A percentile compares a stretch with the other conserved stretches of the same genome.
These are phyloP conservation scores for Pseudocercospora eumusae DNA, from an alignment of 2,329 filamentous ascomycete genomes.

Conservation along the genomic window DNA sequence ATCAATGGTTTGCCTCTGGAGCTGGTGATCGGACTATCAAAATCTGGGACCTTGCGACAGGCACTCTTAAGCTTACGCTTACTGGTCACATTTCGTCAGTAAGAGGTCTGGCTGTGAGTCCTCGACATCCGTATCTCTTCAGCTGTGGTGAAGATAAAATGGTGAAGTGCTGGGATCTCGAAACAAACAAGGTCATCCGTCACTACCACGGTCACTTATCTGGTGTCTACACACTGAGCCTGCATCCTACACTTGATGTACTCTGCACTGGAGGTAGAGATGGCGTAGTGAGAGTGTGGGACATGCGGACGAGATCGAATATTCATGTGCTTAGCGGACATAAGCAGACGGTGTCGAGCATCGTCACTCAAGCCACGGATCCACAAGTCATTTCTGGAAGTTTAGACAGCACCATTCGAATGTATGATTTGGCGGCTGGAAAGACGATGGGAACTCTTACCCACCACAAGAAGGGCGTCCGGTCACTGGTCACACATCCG, in stretches of 20 bases:
- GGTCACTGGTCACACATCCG: constrained; percentile 80
- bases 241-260: constrained; percentile 95
- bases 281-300: constrained; percentile 93
- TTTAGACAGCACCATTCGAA: constrained; percentile 82
- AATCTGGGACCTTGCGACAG: constrained; percentile 94
- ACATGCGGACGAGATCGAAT: constrained; percentile 95
- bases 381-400: constrained; percentile 94
- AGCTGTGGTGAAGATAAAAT: constrained; percentile 99
- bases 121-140: constrained; percentile 93
- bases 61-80: constrained; percentile 78
- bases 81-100: constrained; percentile 95
- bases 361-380: constrained; percentile 93
- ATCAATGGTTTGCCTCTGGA: constrained; percentile 96
- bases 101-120: constrained; percentile 85
- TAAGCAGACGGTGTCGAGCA: constrained; percentile 82
- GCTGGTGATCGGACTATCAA: constrained; percentile 97
- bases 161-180: constrained; percentile 99
- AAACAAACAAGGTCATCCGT: constrained; percentile 98
- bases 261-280: constrained; percentile 93
- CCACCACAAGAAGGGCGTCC: constrained; percentile 97
- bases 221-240: constrained; percentile 86
- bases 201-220: constrained; percentile 97
- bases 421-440: constrained; percentile 95
- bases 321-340: constrained; percentile 91
- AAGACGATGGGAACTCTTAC: constrained; percentile 96